These are phyloP conservation scores for Graphium sp. DNA, from an alignment of 2,329 filamentous ascomycete genomes.

Conservation along the genomic window DNA sequence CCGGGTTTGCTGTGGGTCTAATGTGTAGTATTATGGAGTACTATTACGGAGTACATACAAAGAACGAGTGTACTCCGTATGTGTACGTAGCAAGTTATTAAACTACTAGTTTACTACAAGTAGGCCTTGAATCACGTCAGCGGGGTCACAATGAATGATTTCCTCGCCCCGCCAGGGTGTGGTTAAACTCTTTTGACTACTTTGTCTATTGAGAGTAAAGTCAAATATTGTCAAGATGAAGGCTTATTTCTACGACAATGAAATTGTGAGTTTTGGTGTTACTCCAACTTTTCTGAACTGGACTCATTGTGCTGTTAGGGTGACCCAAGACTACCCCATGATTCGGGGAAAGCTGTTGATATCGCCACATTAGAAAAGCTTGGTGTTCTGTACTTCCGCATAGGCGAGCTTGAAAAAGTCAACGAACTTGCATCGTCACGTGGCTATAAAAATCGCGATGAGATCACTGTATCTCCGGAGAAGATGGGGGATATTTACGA, in stretches of 20 bases:
- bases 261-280: constrained; percentile 22
- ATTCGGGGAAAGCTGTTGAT: constrained; percentile 58
- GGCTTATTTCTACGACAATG: constrained; percentile 40
- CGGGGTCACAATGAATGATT: no score
- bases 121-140: no score
- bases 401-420: constrained; percentile 48
- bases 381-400: constrained; percentile 65
- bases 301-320: constrained; percentile 34
- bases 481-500: constrained; percentile 82
- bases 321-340: constrained; percentile 83
- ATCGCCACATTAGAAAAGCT: constrained; percentile 50
- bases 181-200: no score
- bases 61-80: no score
- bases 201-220: no score
- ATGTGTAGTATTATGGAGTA: no score
- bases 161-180: no score
- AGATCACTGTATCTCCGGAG: constrained; percentile 73
- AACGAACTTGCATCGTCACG: constrained; percentile 58
- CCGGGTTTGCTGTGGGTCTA: no score
- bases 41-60: no score
- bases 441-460: constrained; percentile 86
- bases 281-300: constrained; percentile 3
- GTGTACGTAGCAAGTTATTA: no score
- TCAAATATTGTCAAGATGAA: constrained; percentile 23
- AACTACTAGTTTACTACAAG: no score